phyloP scores from a whole-genome alignment of 2,329 filamentous ascomycete genomes.

The Zasmidium citrigriseum region DNA sequence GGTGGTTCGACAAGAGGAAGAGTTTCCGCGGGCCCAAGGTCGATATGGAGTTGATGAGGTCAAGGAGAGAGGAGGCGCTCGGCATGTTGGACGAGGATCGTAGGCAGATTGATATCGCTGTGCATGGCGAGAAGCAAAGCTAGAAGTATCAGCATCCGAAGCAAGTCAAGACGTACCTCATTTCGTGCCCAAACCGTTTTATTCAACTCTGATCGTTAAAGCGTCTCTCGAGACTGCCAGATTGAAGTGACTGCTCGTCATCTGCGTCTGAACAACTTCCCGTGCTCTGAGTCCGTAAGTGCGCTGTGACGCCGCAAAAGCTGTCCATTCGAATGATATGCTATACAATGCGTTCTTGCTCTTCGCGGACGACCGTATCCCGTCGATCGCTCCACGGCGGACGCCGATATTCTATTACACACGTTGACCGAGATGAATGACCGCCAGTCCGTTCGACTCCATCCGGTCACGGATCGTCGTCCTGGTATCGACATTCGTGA shows the following conservation, averaged over 20 bases:
- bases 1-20: neutral
- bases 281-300: too few relatives aligned
- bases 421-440: neutral
- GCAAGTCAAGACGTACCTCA: neutral
- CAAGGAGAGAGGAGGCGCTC: neutral
- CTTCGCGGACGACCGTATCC: neutral
- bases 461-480: neutral
- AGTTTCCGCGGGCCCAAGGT: conserved; percentile 1
- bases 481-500: neutral
- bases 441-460: neutral
- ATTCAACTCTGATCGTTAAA: too few relatives aligned
- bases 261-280: too few relatives aligned
- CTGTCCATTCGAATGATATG: neutral
- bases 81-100: neutral
- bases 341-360: neutral
- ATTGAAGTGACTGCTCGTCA: too few relatives aligned
- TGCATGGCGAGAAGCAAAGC: neutral
- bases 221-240: too few relatives aligned
- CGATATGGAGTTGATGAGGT: neutral
- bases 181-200: too few relatives aligned
- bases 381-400: neutral
- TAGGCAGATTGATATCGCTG: neutral
- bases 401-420: neutral
- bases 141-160: neutral
- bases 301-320: neutral